phyloP scores from a whole-genome alignment of 1,284 basidiomycete genomes.

The Hymenochaete sp. region DNA sequence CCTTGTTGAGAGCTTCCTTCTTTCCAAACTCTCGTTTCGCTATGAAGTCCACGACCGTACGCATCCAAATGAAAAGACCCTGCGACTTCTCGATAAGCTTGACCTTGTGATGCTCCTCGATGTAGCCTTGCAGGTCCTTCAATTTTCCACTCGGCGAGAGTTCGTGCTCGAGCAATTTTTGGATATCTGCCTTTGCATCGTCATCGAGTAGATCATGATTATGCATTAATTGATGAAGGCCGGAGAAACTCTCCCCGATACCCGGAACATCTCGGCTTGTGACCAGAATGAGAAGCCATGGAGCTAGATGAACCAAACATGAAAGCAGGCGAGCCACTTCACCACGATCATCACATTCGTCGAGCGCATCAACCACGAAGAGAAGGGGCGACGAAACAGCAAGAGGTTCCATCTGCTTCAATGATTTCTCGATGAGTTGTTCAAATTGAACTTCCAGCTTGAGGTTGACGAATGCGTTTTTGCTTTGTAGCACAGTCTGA shows the following conservation, averaged over 20 bases:
- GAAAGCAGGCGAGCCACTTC: neutral
- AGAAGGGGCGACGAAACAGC: neutral
- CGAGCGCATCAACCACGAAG: no score
- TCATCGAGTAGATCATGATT: no score
- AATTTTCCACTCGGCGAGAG: neutral
- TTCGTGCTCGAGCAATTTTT: conserved; percentile 1
- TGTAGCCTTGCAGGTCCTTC: neutral
- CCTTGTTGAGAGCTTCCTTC: neutral
- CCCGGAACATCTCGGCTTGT: no score
- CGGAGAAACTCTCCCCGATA: neutral
- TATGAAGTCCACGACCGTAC: conserved; percentile 20
- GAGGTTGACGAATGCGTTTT: neutral
- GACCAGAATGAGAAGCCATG: no score
- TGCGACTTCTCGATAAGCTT: neutral
- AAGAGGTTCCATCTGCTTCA: neutral
- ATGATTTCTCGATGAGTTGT: neutral
- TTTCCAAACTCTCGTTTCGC: conserved; percentile 5
- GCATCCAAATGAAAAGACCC: conserved; percentile 1
- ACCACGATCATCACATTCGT: no score
- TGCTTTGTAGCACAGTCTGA: neutral
- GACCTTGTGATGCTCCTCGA: neutral
- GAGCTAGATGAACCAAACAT: neutral
- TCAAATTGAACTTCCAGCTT: neutral
- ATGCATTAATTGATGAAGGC: no score
- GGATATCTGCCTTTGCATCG: no score